Evolutionary conservation across 2,329 filamentous ascomycete genomes (phyloP), one percentile per base, ranked within the genome.

Genomic region (Aureobasidium leucospermi): DNA sequence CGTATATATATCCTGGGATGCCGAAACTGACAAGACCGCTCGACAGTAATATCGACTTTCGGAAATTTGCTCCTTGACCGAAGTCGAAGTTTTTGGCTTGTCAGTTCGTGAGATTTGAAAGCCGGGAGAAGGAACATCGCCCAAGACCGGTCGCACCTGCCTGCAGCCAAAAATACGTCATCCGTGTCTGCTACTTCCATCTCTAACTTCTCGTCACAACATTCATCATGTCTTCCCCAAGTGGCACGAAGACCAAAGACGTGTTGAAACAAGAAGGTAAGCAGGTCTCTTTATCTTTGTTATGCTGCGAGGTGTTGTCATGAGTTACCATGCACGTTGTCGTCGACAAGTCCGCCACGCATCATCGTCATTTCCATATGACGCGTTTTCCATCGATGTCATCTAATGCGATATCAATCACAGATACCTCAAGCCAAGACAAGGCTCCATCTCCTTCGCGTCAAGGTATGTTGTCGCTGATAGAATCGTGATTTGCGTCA

Each of bases 151-250:
- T 34, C 45, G 29, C 13, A 48, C 29, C 45, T 10, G 45, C 36
- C 15, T 42, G 51, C 38, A 42, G 23, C 38, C 15, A 38, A 13
- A 9, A 23, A 32, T 28, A 45, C 52, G 55, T 58, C 55, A 58
- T 34, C 42, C 13, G 7, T 31, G 28, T 31, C 47, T 32, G 8
- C 43, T 49, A 28, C 45, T 36, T 58, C 55, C 29, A 23, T 32
- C 39, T 32, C 23, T 43, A 32, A 13, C 34, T n/a, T 34, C 28
- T n/a, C 43, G 32, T 32, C 41, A 45, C 43, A 28, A 39, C 55
- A 43, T 46, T 38, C 29, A 53, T 39, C 46, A 59, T 59, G 58
- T 59, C 58, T 45, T 51, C 58, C 46, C 58, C 58, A 52, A 31
- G 31, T 38, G 48, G 38, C 31, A 46, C 47, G 19, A 59, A 59